Base-by-base conservation (phyloP, 257 asterid genomes). In the Salvia miltiorrhiza region DNA sequence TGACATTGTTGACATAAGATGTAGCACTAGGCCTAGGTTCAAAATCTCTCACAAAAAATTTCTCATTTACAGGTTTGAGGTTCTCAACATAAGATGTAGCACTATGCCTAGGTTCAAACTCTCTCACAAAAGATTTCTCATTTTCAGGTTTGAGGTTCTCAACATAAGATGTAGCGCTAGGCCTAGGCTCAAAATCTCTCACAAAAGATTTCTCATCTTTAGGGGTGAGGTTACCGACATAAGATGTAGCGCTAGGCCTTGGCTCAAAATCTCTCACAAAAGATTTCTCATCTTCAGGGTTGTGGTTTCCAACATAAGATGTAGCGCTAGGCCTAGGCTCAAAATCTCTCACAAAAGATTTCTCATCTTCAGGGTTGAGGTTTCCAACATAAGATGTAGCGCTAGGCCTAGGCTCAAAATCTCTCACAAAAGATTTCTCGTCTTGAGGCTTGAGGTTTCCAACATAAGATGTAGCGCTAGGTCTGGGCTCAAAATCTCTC, bases 391-490 rank as follows among this genome's bases (percentile, higher is more conserved):
- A 65, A 19, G 74, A 58, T 2, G 71, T 28, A 20, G 10, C 11
- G 9, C 63, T 82, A 10, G 78, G 76, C 39, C 77, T 73, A 12
- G 70, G 76, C 40, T 76, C 78, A 35, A 75, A 80, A 35, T 69
- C 69, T 28, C 4, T 44, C 0, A 26, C 23, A 14, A 73, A n/a
- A 21, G 54, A 23, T 9, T 37, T 39, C 10, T 48, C 66, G 9
- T 33, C 20, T 4, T 41, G 3, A 0, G 9, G 50, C 9, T 58
- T 63, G 19, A 9, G 4, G 35, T 50, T 24, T 23, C 37, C 56
- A 2, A 6, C 33, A 21, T 76, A 73, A 4, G 72, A 44, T 0
- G 81, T 39, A 19, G 8, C 14, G 3, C 54, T 76, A 3, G 79
- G 79, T 7, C 77, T 72, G 5, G 79, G 79, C 4, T 65, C 72